phyloP scores from a whole-genome alignment of 768 basidiomycete genomes.

The Serendipita sp. region DNA sequence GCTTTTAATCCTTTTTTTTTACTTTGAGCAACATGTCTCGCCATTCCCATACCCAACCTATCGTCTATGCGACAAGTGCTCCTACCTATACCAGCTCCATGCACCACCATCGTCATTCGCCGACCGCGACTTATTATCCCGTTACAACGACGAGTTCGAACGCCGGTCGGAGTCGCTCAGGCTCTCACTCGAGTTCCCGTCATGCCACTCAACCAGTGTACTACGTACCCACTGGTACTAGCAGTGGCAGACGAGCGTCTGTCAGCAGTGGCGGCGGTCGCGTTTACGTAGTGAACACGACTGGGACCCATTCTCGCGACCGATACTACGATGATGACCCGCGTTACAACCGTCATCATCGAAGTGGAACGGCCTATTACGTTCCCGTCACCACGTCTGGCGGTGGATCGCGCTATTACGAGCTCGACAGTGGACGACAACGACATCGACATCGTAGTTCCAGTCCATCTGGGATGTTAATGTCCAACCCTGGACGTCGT shows the following conservation, averaged over 20 bases:
- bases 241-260: not conserved
- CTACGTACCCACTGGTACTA: not conserved
- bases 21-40: not conserved
- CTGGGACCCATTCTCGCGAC: not conserved
- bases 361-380: no score
- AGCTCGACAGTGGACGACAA: not conserved
- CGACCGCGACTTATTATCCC: not conserved
- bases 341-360: not conserved
- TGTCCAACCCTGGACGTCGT: not conserved
- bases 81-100: not conserved
- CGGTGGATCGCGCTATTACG: not conserved
- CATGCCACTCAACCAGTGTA: not conserved
- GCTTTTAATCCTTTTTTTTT: no score
- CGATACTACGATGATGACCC: not conserved
- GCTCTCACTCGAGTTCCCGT: not conserved
- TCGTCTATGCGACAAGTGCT: not conserved
- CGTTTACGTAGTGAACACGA: conserved; percentile 1
- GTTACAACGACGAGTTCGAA: not conserved
- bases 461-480: not conserved
- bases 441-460: not conserved
- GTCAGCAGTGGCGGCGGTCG: not conserved
- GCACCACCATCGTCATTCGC: not conserved
- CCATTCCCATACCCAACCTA: not conserved
- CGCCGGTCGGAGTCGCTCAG: not conserved
- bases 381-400: not conserved